Evolutionary conservation across 139 green algal species (phyloP), one percentile per base, ranked within the genome.

Genomic region (Chlorella sp.): DNA sequence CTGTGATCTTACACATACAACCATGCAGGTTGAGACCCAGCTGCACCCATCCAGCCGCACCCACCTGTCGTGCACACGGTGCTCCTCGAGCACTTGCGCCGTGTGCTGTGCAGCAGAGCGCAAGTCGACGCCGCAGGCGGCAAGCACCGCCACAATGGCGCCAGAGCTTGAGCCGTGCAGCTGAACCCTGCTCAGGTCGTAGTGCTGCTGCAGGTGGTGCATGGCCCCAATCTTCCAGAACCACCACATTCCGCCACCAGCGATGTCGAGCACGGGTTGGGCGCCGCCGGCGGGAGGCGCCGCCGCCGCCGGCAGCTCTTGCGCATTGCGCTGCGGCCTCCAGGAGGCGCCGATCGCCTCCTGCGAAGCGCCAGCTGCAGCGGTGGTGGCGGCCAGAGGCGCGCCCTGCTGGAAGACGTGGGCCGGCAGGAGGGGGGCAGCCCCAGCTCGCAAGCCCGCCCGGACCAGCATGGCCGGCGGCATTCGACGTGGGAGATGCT

Each of bases 121-220:
- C 12, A 81, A 36, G 23, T 69, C 55, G 6, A 81, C 74, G 34
- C 55, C 74, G 34, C 74, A 57, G 23, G 74, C 74, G 4, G 74
- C 74, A 56, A 81, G 55, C 55, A 55, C 74, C 36, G 74, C 74
- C 3, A 51, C 55, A 2, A 81, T 70, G 16, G 74, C 74, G 12
- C 74, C 74, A 11, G 47, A 69, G 32, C 55, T 70, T 1, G 74
- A 81, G n/a, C 74, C 74, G 55, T 81, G 74, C 56, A 81, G 74
- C 55, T 41, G 55, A 32, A 81, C 74, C 34, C 21, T 12, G 74
- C 28, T 36, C 25, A 81, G 55, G 32, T 51, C 74, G 23, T 81
- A 23, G 44, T 70, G 56, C n/a, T 39, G 74, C 74, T 81, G 74
- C 55, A 81, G 55, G 56, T 56, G 71, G 74, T 36, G 69, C 21